Evolutionary conservation across 176 grass and related monocot species (phyloP), one percentile per base, ranked within the genome.

Genomic region (Carex scoparia): DNA sequence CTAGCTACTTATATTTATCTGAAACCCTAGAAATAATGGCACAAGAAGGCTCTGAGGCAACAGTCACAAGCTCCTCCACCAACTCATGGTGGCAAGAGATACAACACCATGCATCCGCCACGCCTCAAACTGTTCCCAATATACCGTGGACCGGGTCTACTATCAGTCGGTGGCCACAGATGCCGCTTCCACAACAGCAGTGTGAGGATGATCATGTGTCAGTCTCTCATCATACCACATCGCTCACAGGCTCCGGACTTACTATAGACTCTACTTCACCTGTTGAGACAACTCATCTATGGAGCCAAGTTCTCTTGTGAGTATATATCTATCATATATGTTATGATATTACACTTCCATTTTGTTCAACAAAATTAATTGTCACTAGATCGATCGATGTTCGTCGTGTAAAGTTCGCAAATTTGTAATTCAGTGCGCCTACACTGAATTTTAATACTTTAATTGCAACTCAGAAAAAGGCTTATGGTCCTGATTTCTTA

Each of bases 261-360:
- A 64, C 69, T 48, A 80, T 81, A 79, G 82, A 90, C 2, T 31
- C 86, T 2, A 81, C 71, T 30, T 62, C 27, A 9, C 80, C 81
- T 69, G 83, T 76, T 30, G 90, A 97, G 89, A 94, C 87, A 87
- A 94, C 87, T 91, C 87, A 97, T 82, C 84, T 94, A 37, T 97
- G 92, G 94, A 97, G 84, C 82, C 94, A 97, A 84, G 92, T 92
- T 81, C 60, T 93, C 61, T 81, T 97, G 94, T 97, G 27, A 94
- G 94, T 94, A 83, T 54, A 4, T 56, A 16, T 35, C 57, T 30
- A 76, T 69, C 6, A 62, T 8, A 23, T 23, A 23, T 35, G 12
- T 53, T 76, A 55, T 11, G 11, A 78, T 58, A 55, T 76, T 31
- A 15, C 13, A 54, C 5, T 14, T 54, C 11, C 28, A 23, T 23